A percentile compares a stretch with the other conserved stretches of the same genome.
These are phyloP conservation scores for Rhizophora apiculata DNA, from an alignment of 345 rosid genomes.

Conservation along the genomic window DNA sequence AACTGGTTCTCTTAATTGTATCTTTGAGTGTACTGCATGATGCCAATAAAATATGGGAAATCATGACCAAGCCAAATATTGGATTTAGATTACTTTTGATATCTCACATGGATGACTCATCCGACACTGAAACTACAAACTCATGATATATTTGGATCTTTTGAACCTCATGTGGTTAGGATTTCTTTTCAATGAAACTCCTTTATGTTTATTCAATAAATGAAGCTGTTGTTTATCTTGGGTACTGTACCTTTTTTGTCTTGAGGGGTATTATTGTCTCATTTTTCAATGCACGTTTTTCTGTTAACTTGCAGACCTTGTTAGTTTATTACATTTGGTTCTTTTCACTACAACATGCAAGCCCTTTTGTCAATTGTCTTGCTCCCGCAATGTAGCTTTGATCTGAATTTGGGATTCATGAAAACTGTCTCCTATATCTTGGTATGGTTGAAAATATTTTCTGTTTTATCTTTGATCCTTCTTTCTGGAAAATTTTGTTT, in stretches of 20 bases:
- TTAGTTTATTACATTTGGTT: not conserved
- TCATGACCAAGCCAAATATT: not conserved
- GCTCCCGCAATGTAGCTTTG: conserved; percentile 4
- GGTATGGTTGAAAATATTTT: conserved; percentile 13
- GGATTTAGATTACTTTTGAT: not conserved
- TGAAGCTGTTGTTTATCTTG: conserved; percentile 4
- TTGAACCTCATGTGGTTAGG: not conserved
- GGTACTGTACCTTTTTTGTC: not conserved
- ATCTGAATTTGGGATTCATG: conserved; percentile 18
- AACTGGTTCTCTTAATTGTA: not conserved
- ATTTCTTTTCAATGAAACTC: not conserved
- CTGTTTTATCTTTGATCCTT: conserved; percentile 3
- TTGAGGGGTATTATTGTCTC: conserved; percentile 4
- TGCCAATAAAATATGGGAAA: not conserved
- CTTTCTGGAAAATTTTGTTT: conserved; percentile 11
- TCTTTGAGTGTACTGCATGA: not conserved
- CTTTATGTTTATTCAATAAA: conserved; percentile 6
- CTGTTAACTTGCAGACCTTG: conserved; percentile 7
- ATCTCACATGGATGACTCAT: not conserved
- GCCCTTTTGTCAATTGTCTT: conserved; percentile 12
- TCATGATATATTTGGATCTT: not conserved
- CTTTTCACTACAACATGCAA: not conserved
- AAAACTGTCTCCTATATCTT: conserved; percentile 1
- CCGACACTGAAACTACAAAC: not conserved
- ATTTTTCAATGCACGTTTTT: conserved; percentile 11